Conservation (phyloP, 2,329 filamentous ascomycete genomes). For the Monosporascus sp. region DNA sequence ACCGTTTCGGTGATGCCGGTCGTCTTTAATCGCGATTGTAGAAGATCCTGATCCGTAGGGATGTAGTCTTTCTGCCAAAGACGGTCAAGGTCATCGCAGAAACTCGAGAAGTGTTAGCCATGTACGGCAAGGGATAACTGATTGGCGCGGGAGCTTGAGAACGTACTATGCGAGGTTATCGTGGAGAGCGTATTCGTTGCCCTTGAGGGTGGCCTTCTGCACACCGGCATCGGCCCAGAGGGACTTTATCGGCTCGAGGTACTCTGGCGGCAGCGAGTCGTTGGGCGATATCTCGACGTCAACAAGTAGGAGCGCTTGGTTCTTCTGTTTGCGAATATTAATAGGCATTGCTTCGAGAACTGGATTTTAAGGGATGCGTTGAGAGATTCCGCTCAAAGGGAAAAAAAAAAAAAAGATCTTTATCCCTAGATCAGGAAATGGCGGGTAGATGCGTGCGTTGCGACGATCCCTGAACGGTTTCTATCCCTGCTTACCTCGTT, state of each 20-base stretch:
- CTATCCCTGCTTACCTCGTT: conserved; percentile 61
- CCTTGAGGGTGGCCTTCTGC: conserved; percentile 81
- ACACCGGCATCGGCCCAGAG: conserved; percentile 84
- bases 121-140: conserved; percentile 1
- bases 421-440: not conserved
- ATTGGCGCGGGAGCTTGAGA: not conserved
- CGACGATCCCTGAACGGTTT: not conserved
- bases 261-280: conserved; percentile 73
- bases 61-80: conserved; percentile 74
- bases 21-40: conserved; percentile 83
- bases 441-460: conserved; percentile 3
- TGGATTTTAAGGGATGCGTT: not conserved
- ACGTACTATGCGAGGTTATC: conserved; percentile 92
- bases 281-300: conserved; percentile 80
- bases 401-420: too few relatives aligned
- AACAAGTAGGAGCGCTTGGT: conserved; percentile 70
- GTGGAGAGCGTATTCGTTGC: conserved; percentile 93
- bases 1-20: conserved; percentile 95
- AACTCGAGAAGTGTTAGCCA: conserved; percentile 49
- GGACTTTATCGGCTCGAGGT: conserved; percentile 72
- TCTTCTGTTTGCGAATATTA: conserved; percentile 48
- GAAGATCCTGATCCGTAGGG: conserved; percentile 89
- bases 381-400: too few relatives aligned
- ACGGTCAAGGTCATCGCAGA: conserved; percentile 73
- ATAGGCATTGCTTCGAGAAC: conserved; percentile 2